Conservation (phyloP, 116 monocot genomes). For the Phalaenopsis hybrid region DNA sequence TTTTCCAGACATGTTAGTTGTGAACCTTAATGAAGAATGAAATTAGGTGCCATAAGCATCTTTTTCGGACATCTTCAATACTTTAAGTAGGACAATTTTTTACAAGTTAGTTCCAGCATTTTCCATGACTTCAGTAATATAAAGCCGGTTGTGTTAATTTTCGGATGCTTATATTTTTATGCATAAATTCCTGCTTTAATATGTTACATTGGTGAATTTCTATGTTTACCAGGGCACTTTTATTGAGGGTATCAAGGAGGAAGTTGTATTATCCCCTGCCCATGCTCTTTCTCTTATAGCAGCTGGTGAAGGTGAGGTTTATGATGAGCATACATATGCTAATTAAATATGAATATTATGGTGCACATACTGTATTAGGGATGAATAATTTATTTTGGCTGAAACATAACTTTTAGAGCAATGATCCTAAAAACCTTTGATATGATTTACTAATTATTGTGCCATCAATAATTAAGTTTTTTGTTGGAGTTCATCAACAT, state of each 20-base stretch:
- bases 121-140: background rate
- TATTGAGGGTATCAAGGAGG: conserved; percentile 92
- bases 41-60: background rate
- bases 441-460: background rate
- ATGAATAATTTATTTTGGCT: background rate
- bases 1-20: background rate
- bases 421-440: background rate
- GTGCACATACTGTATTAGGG: background rate
- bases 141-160: background rate
- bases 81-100: background rate
- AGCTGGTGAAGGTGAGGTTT: conserved; percentile 77
- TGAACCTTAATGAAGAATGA: background rate
- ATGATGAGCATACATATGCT: background rate
- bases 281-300: conserved; percentile 95
- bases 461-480: background rate
- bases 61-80: background rate
- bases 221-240: conserved; percentile 62
- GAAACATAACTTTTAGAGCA: background rate
- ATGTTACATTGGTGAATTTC: conserved; percentile 1
- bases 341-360: background rate
- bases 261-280: conserved; percentile 91
- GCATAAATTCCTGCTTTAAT: background rate
- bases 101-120: background rate
- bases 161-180: background rate
- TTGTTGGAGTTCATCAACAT: background rate